Base-by-base conservation (phyloP, 2,329 filamentous ascomycete species). In the Monilinia polystroma region DNA sequence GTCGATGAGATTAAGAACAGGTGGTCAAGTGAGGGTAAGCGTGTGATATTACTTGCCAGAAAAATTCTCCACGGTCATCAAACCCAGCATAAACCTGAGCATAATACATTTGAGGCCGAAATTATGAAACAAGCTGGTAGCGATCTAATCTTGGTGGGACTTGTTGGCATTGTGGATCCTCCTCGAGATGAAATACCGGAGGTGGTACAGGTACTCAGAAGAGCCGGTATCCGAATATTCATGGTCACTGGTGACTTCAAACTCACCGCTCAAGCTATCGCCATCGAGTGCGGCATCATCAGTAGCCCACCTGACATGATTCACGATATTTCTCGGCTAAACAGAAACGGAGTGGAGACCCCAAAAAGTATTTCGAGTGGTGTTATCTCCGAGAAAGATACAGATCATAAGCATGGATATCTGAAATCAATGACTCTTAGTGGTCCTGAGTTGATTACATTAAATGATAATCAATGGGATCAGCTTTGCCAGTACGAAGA, bases 211-310 rank as follows among this genome's bases (percentile, higher is more conserved):
- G 89, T 83, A 0, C 80, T 92, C 20, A 84, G 89, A 4, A 81
- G 84, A 0, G 90, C 90, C 2, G 88, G 88, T 1, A 89, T 93
- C 63, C 82, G 87, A 18, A 85, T 92, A 51, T 88, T 90, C 76
- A 93, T 93, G 90, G 90, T 85, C 68, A 93, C 90, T 1, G 90
- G 90, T 4, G 90, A 93, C 73, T 92, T 90, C 74, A 87, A 87
- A 51, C 82, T 92, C n/a, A 93, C 90, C 0, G 90, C 90, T 0
- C 81, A 86, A 64, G 87, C 89, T 1, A 92, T 92, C 69, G 89
- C 89, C 0, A 81, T 83, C 4, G 85, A 91, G 59, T 90, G 88
- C 68, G 87, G 89, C 7, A 92, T 92, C 73, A 82, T 92, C 63
- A 89, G 81, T 4, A 70, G 69, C 45, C 55, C 66, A 0, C 23